Conservation (phyloP, 306 rosid species). For the Hippophae gyantsensis region DNA sequence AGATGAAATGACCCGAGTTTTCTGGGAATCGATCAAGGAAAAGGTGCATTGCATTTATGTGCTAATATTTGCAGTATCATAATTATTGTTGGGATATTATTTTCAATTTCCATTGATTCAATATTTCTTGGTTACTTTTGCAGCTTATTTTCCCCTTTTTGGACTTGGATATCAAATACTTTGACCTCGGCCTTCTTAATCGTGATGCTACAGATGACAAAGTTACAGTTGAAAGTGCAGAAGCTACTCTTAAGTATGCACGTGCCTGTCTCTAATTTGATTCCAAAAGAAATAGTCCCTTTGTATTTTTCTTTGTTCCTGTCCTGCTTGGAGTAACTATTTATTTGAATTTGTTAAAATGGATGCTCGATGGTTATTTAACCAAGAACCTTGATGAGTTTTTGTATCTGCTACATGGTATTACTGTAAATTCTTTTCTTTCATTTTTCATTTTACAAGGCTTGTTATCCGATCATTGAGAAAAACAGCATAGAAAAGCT, state of each 20-base stretch:
- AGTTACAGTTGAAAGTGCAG: slow-evolving; percentile 94
- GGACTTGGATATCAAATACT: slow-evolving; percentile 96
- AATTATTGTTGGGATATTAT: background rate
- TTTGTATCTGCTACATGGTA: too few species aligned
- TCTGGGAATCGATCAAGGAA: slow-evolving; percentile 93
- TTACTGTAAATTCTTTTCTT: too few species aligned
- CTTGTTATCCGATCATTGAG: too few species aligned
- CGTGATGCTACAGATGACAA: slow-evolving; percentile 90
- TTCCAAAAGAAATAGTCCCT: background rate
- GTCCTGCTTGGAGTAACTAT: too few species aligned
- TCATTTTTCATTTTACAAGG: too few species aligned
- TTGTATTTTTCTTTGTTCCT: too few species aligned
- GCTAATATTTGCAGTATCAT: background rate
- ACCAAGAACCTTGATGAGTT: too few species aligned
- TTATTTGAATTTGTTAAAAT: too few species aligned
- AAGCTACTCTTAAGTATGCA: slow-evolving; percentile 91
- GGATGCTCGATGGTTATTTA: too few species aligned
- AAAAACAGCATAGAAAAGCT: too few species aligned
- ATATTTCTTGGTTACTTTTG: slow-evolving; percentile 10
- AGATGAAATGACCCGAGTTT: slow-evolving; percentile 93
- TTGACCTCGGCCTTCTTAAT: slow-evolving; percentile 84
- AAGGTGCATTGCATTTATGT: slow-evolving; percentile 39
- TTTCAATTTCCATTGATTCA: background rate
- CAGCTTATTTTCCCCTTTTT: slow-evolving; percentile 94
- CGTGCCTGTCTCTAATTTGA: background rate